phyloP scores from a whole-genome alignment of 495 filamentous ascomycete species.

The Daldinia caldariorum region DNA sequence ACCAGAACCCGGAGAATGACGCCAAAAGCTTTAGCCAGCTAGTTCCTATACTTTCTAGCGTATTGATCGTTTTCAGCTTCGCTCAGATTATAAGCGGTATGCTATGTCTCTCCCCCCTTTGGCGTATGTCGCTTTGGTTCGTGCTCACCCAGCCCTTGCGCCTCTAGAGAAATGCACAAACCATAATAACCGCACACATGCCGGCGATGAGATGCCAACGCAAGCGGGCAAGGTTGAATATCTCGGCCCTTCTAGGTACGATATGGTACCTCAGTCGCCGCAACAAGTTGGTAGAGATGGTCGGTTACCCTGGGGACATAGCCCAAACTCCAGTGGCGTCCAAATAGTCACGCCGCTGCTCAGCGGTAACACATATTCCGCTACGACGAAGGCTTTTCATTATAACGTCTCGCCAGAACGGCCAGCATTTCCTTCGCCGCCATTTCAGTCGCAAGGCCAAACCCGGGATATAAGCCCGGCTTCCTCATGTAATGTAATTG shows the following conservation, averaged over 20 bases:
- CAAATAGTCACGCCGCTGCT: background rate
- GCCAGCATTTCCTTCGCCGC: background rate
- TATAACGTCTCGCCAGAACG: background rate
- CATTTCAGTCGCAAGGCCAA: background rate
- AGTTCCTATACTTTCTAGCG: slow-evolving; percentile 49
- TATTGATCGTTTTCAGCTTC: slow-evolving; percentile 51
- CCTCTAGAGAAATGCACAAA: slow-evolving; percentile 30
- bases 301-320: slow-evolving; percentile 16
- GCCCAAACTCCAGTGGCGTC: background rate
- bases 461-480: background rate
- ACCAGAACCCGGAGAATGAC: slow-evolving; percentile 47
- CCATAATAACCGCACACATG: slow-evolving; percentile 22
- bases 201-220: slow-evolving; percentile 8
- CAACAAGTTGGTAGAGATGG: slow-evolving; percentile 9
- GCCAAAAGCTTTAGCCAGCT: slow-evolving; percentile 51
- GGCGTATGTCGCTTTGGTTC: background rate
- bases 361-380: background rate
- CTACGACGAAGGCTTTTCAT: background rate
- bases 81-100: slow-evolving; percentile 50
- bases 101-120: background rate
- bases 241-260: slow-evolving; percentile 17
- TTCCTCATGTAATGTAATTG: slow-evolving; percentile 18
- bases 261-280: slow-evolving; percentile 11
- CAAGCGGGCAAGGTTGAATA: slow-evolving; percentile 20
- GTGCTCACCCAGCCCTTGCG: background rate